Evolutionary conservation across 257 asterid genomes (phyloP).

Genomic region (Striga asiatica): DNA sequence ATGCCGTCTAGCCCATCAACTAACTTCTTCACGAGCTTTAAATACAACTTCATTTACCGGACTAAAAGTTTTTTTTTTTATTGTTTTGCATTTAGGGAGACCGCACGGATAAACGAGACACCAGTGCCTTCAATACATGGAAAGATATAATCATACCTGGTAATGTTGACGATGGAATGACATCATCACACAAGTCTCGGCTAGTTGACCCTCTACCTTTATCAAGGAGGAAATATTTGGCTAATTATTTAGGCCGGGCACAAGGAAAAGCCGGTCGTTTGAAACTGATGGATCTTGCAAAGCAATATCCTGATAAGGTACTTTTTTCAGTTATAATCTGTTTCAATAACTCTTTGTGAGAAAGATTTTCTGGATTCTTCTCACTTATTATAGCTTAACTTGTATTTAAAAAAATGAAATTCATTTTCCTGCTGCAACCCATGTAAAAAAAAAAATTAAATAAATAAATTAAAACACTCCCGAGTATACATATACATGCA

Average conservation of each 20-base stretch:
- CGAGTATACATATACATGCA: too few relatives aligned
- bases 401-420: too few relatives aligned
- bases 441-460: too few relatives aligned
- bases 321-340: conserved; percentile 16
- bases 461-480: too few relatives aligned
- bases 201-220: conserved; percentile 78
- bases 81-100: conserved; percentile 55
- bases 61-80: neutral
- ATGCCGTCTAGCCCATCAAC: neutral
- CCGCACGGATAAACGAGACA: conserved; percentile 86
- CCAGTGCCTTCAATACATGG: conserved; percentile 92
- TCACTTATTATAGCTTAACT: too few relatives aligned
- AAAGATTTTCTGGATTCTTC: too few relatives aligned
- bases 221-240: conserved; percentile 71
- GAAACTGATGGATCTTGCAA: conserved; percentile 69
- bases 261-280: conserved; percentile 87
- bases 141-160: conserved; percentile 95
- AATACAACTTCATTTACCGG: neutral
- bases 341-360: neutral
- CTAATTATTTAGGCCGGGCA: conserved; percentile 86
- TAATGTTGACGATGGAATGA: conserved; percentile 93
- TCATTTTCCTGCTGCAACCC: too few relatives aligned
- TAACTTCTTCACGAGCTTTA: neutral
- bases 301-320: conserved; percentile 80
- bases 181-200: conserved; percentile 41